Percentiles rank a stretch among this genome's conserved stretches.
Evolutionary conservation across 164 flowering plant genomes (phyloP).

Genomic region (Nelumbo lutea): DNA sequence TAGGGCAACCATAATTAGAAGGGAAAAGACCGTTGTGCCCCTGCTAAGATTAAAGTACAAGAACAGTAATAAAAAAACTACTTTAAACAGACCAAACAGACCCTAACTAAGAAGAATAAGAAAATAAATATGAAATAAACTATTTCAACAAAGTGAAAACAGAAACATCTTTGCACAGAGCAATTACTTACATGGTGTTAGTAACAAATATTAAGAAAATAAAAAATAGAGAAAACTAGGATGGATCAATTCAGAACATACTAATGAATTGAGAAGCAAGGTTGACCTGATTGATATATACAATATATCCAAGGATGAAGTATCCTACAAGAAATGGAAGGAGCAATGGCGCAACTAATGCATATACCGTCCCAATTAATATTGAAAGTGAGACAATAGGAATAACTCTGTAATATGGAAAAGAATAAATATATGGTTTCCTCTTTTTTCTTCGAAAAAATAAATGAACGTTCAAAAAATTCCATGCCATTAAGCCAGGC

Average conservation of each 20-base stretch:
- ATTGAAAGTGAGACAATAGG: slow-evolving; percentile 58
- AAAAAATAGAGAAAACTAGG: not conserved
- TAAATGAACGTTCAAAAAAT: slow-evolving; percentile 36
- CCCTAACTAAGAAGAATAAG: not conserved
- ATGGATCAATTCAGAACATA: not conserved
- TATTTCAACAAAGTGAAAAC: not conserved
- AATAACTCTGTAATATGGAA: slow-evolving; percentile 68
- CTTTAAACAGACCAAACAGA: too few species aligned
- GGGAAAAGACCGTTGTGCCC: too few species aligned
- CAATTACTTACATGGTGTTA: not conserved
- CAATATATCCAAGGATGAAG: slow-evolving; percentile 70
- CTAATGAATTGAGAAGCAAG: not conserved
- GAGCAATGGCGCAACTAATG: slow-evolving; percentile 71
- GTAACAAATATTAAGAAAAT: not conserved
- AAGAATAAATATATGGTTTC: slow-evolving; percentile 56
- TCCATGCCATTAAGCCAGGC: slow-evolving; percentile 64
- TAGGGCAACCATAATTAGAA: too few species aligned
- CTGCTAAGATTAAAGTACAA: too few species aligned
- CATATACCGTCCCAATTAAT: slow-evolving; percentile 80
- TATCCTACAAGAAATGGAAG: slow-evolving; percentile 84
- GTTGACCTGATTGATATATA: slow-evolving; percentile 73
- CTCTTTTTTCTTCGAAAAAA: slow-evolving; percentile 44
- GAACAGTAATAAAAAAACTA: too few species aligned
- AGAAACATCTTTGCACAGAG: not conserved
- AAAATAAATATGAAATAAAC: not conserved